phyloP scores from a whole-genome alignment of 306 rosid genomes.

The Malus asiatica region DNA sequence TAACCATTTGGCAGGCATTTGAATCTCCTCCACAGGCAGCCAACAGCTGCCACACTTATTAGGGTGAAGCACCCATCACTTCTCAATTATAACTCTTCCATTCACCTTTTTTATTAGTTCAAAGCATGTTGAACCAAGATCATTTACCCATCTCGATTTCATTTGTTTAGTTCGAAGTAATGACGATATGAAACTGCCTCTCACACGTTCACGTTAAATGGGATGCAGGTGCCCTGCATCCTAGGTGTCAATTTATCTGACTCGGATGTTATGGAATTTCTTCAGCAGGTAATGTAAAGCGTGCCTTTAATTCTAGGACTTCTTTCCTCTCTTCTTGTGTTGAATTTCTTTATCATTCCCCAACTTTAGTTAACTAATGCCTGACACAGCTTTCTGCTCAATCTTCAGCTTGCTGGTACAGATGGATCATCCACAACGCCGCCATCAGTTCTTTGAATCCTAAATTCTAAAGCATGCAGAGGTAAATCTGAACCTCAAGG shows the following conservation, averaged over 20 bases:
- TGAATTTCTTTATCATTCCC: constrained; percentile 1
- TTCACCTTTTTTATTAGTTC: background rate
- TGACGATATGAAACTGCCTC: constrained; percentile 1
- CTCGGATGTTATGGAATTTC: constrained; percentile 83
- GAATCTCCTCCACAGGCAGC: constrained; percentile 63
- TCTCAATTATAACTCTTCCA: background rate
- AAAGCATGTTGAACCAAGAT: background rate
- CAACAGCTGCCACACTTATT: constrained; percentile 42
- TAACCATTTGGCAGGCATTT: constrained; percentile 54
- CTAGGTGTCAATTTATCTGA: constrained; percentile 76
- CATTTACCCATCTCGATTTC: background rate
- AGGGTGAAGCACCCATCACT: constrained; percentile 45
- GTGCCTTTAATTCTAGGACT: background rate
- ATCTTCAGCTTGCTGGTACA: constrained; percentile 69
- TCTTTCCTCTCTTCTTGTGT: background rate
- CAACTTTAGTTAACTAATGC: background rate
- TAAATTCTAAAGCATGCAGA: constrained; percentile 89
- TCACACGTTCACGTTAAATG: background rate
- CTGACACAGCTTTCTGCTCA: constrained; percentile 7
- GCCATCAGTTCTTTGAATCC: constrained; percentile 73
- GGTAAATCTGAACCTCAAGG: constrained; percentile 35
- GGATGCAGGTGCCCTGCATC: constrained; percentile 78
- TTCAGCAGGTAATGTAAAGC: constrained; percentile 71
- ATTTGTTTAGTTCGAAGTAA: background rate
- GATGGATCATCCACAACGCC: constrained; percentile 93